Evolutionary conservation across 495 filamentous ascomycete genomes (phyloP).

Genomic region (Aspergillus indologenus): DNA sequence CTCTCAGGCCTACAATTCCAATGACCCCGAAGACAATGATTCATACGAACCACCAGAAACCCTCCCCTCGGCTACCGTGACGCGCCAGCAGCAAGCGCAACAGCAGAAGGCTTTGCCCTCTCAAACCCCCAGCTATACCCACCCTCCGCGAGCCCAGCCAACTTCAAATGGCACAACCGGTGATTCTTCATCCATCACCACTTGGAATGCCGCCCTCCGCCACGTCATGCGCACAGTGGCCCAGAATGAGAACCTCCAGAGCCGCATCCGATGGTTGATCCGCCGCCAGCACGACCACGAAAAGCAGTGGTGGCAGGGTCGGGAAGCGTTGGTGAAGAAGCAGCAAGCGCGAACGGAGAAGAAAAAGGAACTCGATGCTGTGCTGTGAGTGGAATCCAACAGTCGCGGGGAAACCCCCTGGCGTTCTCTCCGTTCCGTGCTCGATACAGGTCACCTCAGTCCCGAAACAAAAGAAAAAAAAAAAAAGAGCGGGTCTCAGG

Average conservation of each 20-base stretch:
- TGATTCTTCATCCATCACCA: constrained; percentile 59
- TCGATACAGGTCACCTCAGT: too few relatives aligned
- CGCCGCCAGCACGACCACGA: constrained; percentile 62
- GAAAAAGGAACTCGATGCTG: constrained; percentile 51
- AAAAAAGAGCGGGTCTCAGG: too few relatives aligned
- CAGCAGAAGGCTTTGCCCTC: constrained; percentile 15
- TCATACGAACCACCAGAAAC: constrained; percentile 27
- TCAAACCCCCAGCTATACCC: constrained; percentile 14
- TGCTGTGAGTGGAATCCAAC: constrained; percentile 32
- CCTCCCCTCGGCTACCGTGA: background rate
- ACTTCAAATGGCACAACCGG: background rate
- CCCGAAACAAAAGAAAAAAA: too few relatives aligned
- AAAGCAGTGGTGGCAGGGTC: constrained; percentile 58
- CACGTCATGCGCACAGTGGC: constrained; percentile 59
- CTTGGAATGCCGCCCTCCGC: constrained; percentile 61
- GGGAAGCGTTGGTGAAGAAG: constrained; percentile 49
- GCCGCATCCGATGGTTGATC: constrained; percentile 53
- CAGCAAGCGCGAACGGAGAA: constrained; percentile 49
- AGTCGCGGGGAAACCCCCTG: too few relatives aligned
- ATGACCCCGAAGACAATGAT: constrained; percentile 22
- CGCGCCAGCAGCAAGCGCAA: constrained; percentile 5
- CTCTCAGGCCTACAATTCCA: background rate
- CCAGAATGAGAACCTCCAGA: constrained; percentile 45
- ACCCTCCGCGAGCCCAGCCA: constrained; percentile 10
- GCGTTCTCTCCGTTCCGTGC: background rate